These are phyloP conservation scores for Fistulinella prunicolor DNA, from an alignment of 768 basidiomycete genomes.

Conservation along the genomic window DNA sequence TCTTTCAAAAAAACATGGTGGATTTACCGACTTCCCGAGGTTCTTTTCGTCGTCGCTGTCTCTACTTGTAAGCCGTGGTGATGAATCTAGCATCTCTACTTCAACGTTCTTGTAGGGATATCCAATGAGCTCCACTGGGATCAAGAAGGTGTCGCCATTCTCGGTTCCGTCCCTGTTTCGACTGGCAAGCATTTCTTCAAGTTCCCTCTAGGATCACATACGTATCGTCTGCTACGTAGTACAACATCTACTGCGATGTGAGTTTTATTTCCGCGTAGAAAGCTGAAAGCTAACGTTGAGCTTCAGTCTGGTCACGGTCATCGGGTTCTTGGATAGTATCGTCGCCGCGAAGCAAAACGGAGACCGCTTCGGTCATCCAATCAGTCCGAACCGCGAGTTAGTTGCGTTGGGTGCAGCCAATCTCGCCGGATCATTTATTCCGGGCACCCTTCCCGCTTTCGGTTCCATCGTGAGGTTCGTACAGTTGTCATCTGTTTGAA, in stretches of 20 bases:
- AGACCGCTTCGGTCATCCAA: conserved; percentile 78
- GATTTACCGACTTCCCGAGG: conserved; percentile 85
- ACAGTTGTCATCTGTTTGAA: neutral
- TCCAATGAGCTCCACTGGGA: conserved; percentile 74
- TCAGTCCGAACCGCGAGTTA: conserved; percentile 92
- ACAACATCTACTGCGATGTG: conserved; percentile 87
- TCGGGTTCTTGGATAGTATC: conserved; percentile 93
- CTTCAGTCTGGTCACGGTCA: conserved; percentile 66
- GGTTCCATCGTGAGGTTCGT: conserved; percentile 87
- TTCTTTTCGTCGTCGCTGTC: conserved; percentile 79
- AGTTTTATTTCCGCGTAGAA: conserved; percentile 6
- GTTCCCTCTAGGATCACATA: conserved; percentile 63
- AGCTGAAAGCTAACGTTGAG: neutral
- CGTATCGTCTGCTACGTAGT: conserved; percentile 61
- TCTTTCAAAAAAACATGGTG: conserved; percentile 59
- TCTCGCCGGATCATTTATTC: conserved; percentile 72
- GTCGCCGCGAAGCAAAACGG: conserved; percentile 94
- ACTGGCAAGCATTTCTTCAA: conserved; percentile 63
- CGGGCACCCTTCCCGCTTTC: conserved; percentile 88
- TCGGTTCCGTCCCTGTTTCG: conserved; percentile 72
- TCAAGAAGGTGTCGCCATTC: conserved; percentile 71
- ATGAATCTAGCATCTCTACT: neutral
- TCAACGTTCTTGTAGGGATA: conserved; percentile 46
- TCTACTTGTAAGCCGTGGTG: conserved; percentile 63
- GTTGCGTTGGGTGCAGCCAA: conserved; percentile 88